Base-by-base conservation (phyloP, 305 asterid species). In the Ilex paraguariensis region DNA sequence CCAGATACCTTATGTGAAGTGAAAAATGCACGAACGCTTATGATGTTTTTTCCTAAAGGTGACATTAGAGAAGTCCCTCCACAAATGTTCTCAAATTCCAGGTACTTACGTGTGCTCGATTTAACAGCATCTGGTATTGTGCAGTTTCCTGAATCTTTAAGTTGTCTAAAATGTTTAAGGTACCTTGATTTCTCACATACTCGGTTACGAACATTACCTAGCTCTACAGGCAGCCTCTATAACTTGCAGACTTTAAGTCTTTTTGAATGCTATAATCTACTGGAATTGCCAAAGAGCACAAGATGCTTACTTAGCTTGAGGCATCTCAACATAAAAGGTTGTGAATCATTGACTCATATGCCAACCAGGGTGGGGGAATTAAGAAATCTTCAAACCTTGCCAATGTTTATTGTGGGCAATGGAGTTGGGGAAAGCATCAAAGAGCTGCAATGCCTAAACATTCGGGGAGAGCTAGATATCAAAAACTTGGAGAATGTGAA, bases 391-490 rank as follows among this genome's bases (percentile, higher is more conserved):
- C 70, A 66, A 52, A 66, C 64, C 21, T 39, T 66, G 66, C 75
- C 78, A 1, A 62, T 70, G 50, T 74, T 52, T 51, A 58, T 74
- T 12, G 73, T 74, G 63, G 48, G 48, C 48, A 11, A 42, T 6
- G 11, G 11, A 6, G 11, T 6, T 6, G 10, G 48, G 7, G 6
- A 32, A 1, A 14, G 11, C n/a, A 9, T 66, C 16, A 13, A 31
- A 31, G 59, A 16, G 15, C 59, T 66, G 9, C 15, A 56, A 36
- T 5, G n/a, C 49, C 67, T 73, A 56, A 55, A 73, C 51, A 67
- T 73, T 40, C 60, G 63, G 46, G 70, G 77, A 17, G 67, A 63
- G 50, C 57, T 73, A 51, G 67, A 73, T 36, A 67, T 67, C 56
- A 73, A 67, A 61, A 60, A 54, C 58, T 42, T 73, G 28, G 28